Evolutionary conservation across 169 alveolate genomes (phyloP), one percentile per base, ranked within the genome.

Genomic region (Babesia sp.): DNA sequence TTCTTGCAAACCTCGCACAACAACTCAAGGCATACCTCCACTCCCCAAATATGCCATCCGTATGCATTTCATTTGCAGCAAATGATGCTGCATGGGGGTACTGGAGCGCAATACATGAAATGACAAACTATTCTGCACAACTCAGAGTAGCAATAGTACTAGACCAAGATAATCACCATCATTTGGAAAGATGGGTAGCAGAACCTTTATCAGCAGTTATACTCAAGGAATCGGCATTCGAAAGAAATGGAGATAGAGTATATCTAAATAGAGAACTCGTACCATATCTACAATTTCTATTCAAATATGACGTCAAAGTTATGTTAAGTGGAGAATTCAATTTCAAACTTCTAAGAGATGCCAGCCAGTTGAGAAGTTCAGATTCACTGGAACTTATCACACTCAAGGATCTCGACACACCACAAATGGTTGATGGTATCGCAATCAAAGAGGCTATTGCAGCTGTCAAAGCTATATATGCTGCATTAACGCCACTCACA

Each of bases 151-250:
- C 81, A 37, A 51, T 79, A 11, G 20, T 58, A 26, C 28, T 79
- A 22, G 69, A 58, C 22, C 71, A 58, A 3, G 78, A 54, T 20
- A 54, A 70, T 28, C 41, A 36, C 42, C 71, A 60, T 1, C 16
- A 45, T 44, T 41, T 71, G n/a, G 76, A 42, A 36, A 24, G 77
- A 29, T 79, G 87, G 87, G 50, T 26, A 41, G 63, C 87, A 4
- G 87, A 79, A 51, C 87, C 87, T 3, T 39, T 79, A 12, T 39
- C 59, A 48, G 68, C 69, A n/a, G 77, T 71, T 26, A 71, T 79
- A 22, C 14, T 79, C 20, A 54, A 57, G 53, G 61, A 45, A 37
- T 59, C 36, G 16, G 9, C 59, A n/a, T 68, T 79, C 18, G 61
- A 18, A 20, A 51, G 42, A 39, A 16, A 9, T 9, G 83, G 82